These are phyloP conservation scores for Colletotrichum horii DNA, from an alignment of 2,329 filamentous ascomycete genomes.

Conservation along the genomic window DNA sequence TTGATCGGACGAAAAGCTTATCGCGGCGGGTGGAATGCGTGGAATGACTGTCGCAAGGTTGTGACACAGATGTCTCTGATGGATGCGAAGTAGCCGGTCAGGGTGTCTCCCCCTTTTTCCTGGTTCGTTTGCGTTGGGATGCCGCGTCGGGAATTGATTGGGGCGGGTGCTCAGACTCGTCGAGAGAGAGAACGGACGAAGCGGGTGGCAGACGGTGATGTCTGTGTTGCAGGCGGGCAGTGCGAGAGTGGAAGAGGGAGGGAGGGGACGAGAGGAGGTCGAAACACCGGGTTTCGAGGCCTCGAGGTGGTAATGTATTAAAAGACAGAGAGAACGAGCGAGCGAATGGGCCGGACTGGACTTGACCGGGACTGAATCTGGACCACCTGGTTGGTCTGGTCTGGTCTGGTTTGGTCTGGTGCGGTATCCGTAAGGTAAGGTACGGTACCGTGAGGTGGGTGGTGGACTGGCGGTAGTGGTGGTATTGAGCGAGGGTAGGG, in stretches of 20 bases:
- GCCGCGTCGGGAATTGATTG: neutral
- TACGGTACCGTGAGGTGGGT: neutral
- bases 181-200: neutral
- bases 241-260: neutral
- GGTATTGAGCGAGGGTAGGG: neutral
- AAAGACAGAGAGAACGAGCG: neutral
- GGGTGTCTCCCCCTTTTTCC: conserved; percentile 4
- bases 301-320: neutral
- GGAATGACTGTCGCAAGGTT: conserved; percentile 9
- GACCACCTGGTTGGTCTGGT: neutral
- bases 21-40: neutral
- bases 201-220: neutral
- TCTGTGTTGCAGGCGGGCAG: neutral
- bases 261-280: conserved; percentile 6
- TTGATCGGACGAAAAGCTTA: conserved; percentile 16
- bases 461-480: neutral
- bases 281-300: conserved; percentile 17
- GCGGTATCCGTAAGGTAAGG: neutral
- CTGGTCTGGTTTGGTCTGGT: neutral
- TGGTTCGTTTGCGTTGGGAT: neutral
- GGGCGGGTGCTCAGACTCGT: neutral
- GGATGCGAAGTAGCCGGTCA: neutral
- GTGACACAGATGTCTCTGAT: conserved; percentile 18
- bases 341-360: neutral
- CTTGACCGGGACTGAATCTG: neutral